Conservation (phyloP, 2,329 filamentous ascomycete species). For the Penicillium sp. region DNA sequence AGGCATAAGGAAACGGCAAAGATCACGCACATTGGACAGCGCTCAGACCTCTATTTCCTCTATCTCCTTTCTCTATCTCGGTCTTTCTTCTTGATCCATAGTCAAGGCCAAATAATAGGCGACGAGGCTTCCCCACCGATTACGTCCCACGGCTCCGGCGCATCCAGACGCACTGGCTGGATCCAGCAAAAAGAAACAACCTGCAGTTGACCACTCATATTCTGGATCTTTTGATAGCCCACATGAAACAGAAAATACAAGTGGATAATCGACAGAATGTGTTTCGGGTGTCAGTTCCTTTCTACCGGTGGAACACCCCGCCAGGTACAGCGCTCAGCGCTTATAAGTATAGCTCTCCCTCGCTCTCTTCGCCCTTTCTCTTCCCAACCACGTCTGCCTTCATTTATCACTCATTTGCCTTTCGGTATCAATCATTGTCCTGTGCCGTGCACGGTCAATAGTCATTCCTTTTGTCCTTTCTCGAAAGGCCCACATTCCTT, state of each 20-base stretch:
- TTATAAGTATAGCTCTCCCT: constrained; percentile 3
- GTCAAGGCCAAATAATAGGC: background rate
- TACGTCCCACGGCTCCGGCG: constrained; percentile 6
- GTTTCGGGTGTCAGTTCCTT: background rate
- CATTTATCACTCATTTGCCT: constrained; percentile 9
- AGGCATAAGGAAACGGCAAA: background rate
- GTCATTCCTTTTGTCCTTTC: constrained; percentile 30
- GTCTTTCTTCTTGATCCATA: background rate
- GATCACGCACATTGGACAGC: background rate
- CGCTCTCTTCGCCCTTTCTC: background rate
- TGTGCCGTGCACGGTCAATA: constrained; percentile 41
- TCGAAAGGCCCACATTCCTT: constrained; percentile 13
- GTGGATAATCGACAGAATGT: background rate
- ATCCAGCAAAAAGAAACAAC: background rate
- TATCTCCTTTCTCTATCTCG: constrained; percentile 2
- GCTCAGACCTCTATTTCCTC: background rate
- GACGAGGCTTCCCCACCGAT: background rate
- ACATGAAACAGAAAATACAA: background rate
- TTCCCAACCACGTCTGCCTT: constrained; percentile 17
- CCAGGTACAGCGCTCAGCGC: background rate
- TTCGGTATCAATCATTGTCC: constrained; percentile 21
- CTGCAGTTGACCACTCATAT: background rate
- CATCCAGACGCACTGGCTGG: background rate
- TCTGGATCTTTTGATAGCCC: background rate
- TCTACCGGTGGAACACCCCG: background rate